phyloP scores from a whole-genome alignment of 129 eudicot genomes.

The Ambrosia artemisiifolia region DNA sequence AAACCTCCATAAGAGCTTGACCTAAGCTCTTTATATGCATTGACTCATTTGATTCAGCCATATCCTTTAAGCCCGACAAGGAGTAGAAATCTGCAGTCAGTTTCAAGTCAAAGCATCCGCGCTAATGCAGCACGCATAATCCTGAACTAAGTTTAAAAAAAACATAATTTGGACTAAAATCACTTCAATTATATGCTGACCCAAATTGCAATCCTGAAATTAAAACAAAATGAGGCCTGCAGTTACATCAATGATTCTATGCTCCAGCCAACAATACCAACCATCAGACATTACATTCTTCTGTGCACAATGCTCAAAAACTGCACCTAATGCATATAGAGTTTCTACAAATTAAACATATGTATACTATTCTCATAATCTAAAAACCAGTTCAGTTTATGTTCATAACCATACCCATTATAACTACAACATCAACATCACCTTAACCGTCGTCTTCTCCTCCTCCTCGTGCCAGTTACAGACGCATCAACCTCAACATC shows the following conservation, averaged over 20 bases:
- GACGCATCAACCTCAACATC: constrained; percentile 13
- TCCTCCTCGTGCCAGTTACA: constrained; percentile 27
- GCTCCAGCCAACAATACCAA: background rate
- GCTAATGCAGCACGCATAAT: background rate
- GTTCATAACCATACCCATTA: background rate
- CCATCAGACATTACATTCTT: background rate
- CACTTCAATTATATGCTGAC: background rate
- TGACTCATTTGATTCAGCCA: background rate
- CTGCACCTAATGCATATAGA: background rate
- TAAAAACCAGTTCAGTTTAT: background rate
- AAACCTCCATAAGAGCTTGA: background rate
- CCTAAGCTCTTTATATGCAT: background rate
- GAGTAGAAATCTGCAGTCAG: background rate
- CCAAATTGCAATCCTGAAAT: background rate
- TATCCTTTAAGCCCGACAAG: background rate
- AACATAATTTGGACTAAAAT: background rate
- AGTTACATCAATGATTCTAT: too few relatives aligned
- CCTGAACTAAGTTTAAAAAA: background rate
- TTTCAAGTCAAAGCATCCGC: background rate
- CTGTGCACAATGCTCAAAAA: background rate
- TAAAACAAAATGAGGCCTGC: background rate
- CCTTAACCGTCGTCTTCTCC: constrained; percentile 46
- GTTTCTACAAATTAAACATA: background rate
- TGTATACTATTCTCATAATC: background rate
- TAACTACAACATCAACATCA: constrained; percentile 10